phyloP scores from a whole-genome alignment of 2,329 filamentous ascomycete species.

The Epicoccum nigrum region DNA sequence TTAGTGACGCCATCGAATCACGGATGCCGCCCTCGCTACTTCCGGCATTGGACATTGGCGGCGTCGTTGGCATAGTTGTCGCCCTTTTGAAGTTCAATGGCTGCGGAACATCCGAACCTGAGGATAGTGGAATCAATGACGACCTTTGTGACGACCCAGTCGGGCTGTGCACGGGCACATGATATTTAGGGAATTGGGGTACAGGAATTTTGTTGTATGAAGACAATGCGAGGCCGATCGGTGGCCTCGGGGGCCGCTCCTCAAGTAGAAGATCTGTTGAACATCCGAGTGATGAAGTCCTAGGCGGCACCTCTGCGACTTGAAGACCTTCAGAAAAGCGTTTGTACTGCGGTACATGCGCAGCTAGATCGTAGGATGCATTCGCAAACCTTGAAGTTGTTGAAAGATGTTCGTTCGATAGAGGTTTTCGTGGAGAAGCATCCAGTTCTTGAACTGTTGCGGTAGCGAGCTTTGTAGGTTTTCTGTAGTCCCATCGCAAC shows the following conservation, averaged over 20 bases:
- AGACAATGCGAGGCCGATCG: conserved; percentile 1
- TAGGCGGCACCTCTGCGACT: conserved; percentile 2
- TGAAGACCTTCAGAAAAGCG: conserved; percentile 20
- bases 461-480: conserved; percentile 3
- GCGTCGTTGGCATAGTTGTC: conserved; percentile 18
- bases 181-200: neutral
- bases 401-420: neutral
- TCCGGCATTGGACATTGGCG: conserved; percentile 21
- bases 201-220: neutral
- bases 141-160: neutral
- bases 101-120: conserved; percentile 7
- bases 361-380: conserved; percentile 19
- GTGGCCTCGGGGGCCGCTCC: neutral
- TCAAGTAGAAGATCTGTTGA: conserved; percentile 4
- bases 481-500: conserved; percentile 5
- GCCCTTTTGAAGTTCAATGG: conserved; percentile 18
- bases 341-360: conserved; percentile 10
- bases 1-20: conserved; percentile 21
- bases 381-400: conserved; percentile 6
- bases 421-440: neutral
- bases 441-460: conserved; percentile 10
- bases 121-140: neutral
- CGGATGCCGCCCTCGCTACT: conserved; percentile 19
- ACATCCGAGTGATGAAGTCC: conserved; percentile 3
- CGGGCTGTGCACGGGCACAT: neutral